Base-by-base conservation (phyloP, 768 basidiomycete species). In the Chalciporus sphaerocephalus region DNA sequence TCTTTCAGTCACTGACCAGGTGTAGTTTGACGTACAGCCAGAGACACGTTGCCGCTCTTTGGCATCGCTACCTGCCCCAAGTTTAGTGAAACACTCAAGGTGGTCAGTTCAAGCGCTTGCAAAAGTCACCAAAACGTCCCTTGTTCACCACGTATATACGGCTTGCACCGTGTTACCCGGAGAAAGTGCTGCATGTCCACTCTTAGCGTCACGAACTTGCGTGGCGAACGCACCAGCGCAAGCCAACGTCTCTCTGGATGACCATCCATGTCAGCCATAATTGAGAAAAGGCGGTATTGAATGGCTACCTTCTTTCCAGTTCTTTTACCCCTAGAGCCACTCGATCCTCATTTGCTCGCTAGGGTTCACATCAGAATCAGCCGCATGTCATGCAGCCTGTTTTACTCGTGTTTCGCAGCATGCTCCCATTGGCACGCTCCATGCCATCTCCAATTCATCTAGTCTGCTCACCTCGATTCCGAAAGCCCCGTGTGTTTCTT, bases 301-400 rank as follows among this genome's bases (percentile, higher is more conserved):
- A 43, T 35, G 55, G 43, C 38, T 51, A 47, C 27, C 30, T 52
- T 64, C 54, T 52, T 48, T 43, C 41, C 33, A 52, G 22, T 59
- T 49, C 57, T 48, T 56, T 47, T 15, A 50, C 61, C 62, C 62
- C 61, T 65, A 65, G 62, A 50, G 62, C 60, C 62, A 65, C 62
- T 51, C 49, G 61, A 63, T 67, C 61, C 64, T 65, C 63, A 65
- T 65, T 67, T 67, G 50, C 50, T 57, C 61, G 51, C 48, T 63
- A 63, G 54, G 58, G 51, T 63, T 46, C 55, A 52, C 63, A 65
- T 65, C 64, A 65, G 51, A 61, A 67, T 48, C 50, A 27, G 58
- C 63, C 66, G 67, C 65, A 65, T 65, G 64, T 40, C 50, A n/a
- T 63, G 55, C 64, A 66, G 49, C 65, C 65, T 64, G 64, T 62